A percentile compares a stretch with the other conserved stretches of the same genome.
These are phyloP conservation scores for Bretschneidera sinensis DNA, from an alignment of 345 rosid genomes.

Conservation along the genomic window DNA sequence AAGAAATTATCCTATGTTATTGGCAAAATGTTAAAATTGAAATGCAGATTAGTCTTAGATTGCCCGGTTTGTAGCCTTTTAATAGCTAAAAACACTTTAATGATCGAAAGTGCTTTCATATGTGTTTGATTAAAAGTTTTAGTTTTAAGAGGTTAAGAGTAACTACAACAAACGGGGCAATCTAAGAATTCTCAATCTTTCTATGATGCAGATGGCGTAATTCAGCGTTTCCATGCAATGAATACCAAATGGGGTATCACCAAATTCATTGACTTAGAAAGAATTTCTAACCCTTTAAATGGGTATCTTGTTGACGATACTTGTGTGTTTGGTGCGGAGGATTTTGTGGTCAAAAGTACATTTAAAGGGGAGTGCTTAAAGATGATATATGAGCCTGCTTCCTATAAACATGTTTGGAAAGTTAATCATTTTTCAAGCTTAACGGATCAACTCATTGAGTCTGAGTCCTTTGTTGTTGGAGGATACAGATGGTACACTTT, in stretches of 20 bases:
- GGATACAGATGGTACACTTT: slow-evolving; percentile 23
- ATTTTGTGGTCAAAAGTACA: slow-evolving; percentile 25
- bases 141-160: too few species aligned
- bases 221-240: slow-evolving; percentile 24
- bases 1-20: too few species aligned
- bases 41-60: too few species aligned
- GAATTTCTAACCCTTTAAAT: slow-evolving; percentile 15
- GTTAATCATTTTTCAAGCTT: slow-evolving; percentile 25
- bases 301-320: slow-evolving; percentile 31
- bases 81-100: too few species aligned
- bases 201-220: slow-evolving; percentile 17
- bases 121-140: too few species aligned
- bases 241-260: slow-evolving; percentile 30
- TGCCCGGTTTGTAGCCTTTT: too few species aligned
- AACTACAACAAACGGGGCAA: too few species aligned
- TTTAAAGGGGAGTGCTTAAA: slow-evolving; percentile 34
- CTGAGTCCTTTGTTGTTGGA: slow-evolving; percentile 28
- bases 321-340: slow-evolving; percentile 37
- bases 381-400: slow-evolving; percentile 28
- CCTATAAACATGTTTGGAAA: slow-evolving; percentile 26
- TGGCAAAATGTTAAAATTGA: too few species aligned
- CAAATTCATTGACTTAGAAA: slow-evolving; percentile 17
- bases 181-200: too few species aligned
- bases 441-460: slow-evolving; percentile 20
- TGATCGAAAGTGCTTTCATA: too few species aligned